Conservation (phyloP, 2,329 filamentous ascomycete genomes). For the Lithohypha guttulata region DNA sequence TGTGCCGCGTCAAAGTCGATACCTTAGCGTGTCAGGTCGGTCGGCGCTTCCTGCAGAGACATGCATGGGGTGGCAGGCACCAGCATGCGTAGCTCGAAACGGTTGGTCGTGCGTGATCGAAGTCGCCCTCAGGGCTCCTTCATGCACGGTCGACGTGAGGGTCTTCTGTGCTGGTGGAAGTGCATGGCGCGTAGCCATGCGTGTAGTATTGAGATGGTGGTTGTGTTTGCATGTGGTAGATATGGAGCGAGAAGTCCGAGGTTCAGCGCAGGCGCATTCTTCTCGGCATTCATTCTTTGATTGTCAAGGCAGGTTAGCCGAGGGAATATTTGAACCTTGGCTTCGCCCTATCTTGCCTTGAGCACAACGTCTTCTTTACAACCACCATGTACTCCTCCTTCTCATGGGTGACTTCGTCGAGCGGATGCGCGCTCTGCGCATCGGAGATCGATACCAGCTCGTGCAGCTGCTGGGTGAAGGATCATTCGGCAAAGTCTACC, state of each 20-base stretch:
- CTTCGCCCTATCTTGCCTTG: not conserved
- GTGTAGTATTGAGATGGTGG: conserved; percentile 15
- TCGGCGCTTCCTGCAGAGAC: conserved; percentile 5
- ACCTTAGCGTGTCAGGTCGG: conserved; percentile 4
- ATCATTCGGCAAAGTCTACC: conserved; percentile 7
- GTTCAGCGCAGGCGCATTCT: not conserved
- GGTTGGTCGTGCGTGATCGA: conserved; percentile 1
- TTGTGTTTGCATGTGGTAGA: conserved; percentile 23
- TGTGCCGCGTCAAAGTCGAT: conserved; percentile 3
- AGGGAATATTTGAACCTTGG: not conserved
- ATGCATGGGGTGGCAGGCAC: conserved; percentile 2
- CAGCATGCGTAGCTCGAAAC: conserved; percentile 4
- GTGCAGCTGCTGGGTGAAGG: conserved; percentile 6
- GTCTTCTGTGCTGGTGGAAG: conserved; percentile 1
- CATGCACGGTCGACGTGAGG: conserved; percentile 1
- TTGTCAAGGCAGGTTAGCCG: conserved; percentile 1
- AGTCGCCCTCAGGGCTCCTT: not conserved
- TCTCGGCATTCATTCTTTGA: not conserved
- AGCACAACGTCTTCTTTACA: not conserved
- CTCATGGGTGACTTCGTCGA: conserved; percentile 6
- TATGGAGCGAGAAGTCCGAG: conserved; percentile 12
- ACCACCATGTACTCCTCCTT: not conserved
- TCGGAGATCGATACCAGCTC: conserved; percentile 5
- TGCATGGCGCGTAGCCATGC: conserved; percentile 1
- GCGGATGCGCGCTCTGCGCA: conserved; percentile 5